These are phyloP conservation scores for Dillenia turbinata DNA, from an alignment of 164 flowering plant species.

Conservation along the genomic window DNA sequence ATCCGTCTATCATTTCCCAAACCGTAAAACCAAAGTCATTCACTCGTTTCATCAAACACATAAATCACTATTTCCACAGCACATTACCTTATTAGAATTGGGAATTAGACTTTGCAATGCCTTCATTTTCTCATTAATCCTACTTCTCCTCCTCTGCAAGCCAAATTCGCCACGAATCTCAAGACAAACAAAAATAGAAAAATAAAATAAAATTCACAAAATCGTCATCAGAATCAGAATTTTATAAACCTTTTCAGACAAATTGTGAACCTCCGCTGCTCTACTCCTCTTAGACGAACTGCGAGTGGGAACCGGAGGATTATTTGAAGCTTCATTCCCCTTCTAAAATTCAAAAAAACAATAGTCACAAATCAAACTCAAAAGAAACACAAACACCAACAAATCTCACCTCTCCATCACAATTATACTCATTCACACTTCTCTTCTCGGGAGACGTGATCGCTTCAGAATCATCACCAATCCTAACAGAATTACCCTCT, in stretches of 20 bases:
- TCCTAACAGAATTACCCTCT: constrained; percentile 17
- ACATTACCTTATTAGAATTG: constrained; percentile 66
- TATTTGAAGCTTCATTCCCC: constrained; percentile 44
- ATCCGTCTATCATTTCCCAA: constrained; percentile 46
- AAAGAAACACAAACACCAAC: neutral
- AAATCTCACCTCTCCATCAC: constrained; percentile 45
- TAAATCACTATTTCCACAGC: neutral
- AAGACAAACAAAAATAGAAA: neutral
- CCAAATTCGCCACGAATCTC: constrained; percentile 1
- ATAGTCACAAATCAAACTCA: neutral
- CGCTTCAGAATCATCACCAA: constrained; percentile 20
- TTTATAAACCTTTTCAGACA: constrained; percentile 72
- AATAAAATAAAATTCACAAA: neutral
- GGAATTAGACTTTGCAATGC: constrained; percentile 86
- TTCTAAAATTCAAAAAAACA: constrained; percentile 24
- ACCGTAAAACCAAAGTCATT: neutral
- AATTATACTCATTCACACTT: constrained; percentile 33
- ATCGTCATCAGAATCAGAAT: constrained; percentile 1
- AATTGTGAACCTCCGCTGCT: constrained; percentile 86
- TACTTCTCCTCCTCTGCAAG: constrained; percentile 78
- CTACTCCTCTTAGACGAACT: constrained; percentile 71
- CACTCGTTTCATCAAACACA: neutral
- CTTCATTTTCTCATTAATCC: constrained; percentile 90
- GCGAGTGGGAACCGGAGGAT: constrained; percentile 26
- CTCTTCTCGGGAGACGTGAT: constrained; percentile 18